Evolutionary conservation across 2,329 filamentous ascomycete genomes (phyloP).

Genomic region (Madurella fahalii): DNA sequence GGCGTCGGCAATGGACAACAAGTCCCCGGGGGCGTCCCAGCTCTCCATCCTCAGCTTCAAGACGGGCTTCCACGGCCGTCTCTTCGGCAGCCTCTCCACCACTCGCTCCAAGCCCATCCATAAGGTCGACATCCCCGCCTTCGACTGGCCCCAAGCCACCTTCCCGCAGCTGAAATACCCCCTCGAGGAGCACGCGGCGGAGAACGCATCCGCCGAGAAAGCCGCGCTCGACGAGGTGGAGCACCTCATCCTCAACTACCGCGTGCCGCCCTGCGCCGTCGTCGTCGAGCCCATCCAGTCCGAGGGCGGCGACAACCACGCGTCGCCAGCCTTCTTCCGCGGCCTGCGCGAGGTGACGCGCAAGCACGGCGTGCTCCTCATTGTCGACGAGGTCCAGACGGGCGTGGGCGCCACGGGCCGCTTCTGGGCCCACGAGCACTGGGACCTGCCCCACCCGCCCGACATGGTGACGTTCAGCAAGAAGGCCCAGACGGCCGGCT

Average conservation of each 20-base stretch:
- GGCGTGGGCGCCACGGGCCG: constrained; percentile 88
- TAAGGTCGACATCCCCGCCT: constrained; percentile 91
- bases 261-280: constrained; percentile 74
- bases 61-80: constrained; percentile 82
- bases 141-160: constrained; percentile 88
- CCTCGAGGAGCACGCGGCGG: constrained; percentile 70
- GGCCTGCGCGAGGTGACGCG: constrained; percentile 75
- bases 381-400: constrained; percentile 92
- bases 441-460: constrained; percentile 72
- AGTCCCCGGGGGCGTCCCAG: constrained; percentile 68
- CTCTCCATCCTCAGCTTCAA: constrained; percentile 86
- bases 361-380: constrained; percentile 74
- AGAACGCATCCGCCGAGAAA: constrained; percentile 78
- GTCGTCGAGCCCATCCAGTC: constrained; percentile 90
- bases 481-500: constrained; percentile 90
- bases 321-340: constrained; percentile 80
- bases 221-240: constrained; percentile 81
- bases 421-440: constrained; percentile 97
- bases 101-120: constrained; percentile 92
- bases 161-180: constrained; percentile 87
- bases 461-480: constrained; percentile 96
- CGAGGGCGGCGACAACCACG: constrained; percentile 93
- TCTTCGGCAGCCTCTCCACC: constrained; percentile 82
- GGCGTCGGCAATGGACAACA: constrained; percentile 71
- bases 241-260: constrained; percentile 72